phyloP scores from a whole-genome alignment of 2,329 filamentous ascomycete species.

The Curvularia sp. region DNA sequence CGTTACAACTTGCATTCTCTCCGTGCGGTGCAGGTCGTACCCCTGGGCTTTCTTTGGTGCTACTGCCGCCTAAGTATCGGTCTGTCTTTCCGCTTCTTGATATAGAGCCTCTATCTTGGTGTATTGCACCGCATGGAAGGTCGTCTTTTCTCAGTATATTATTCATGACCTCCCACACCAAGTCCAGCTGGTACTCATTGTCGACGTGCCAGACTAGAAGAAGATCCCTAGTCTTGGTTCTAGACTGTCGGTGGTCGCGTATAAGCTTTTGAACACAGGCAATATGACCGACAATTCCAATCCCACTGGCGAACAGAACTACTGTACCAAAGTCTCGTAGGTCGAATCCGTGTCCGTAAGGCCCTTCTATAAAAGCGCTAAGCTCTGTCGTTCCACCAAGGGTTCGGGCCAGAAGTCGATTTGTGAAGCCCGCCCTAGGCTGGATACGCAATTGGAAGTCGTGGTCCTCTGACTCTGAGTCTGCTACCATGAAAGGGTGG shows the following conservation, averaged over 20 bases:
- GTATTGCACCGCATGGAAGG: constrained; percentile 2
- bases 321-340: constrained; percentile 24
- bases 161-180: constrained; percentile 19
- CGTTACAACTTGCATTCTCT: constrained; percentile 19
- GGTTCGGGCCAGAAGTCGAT: not conserved
- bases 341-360: constrained; percentile 19
- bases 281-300: constrained; percentile 24
- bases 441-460: constrained; percentile 21
- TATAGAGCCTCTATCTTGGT: not conserved
- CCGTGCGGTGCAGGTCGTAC: constrained; percentile 11
- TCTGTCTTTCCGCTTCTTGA: constrained; percentile 7
- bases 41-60: constrained; percentile 6
- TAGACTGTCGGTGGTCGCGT: constrained; percentile 10
- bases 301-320: constrained; percentile 27
- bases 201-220: constrained; percentile 25
- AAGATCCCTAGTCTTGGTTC: constrained; percentile 25
- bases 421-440: constrained; percentile 22
- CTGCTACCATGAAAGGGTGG: constrained; percentile 23
- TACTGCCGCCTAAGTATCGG: constrained; percentile 7
- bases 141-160: constrained; percentile 12
- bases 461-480: not conserved
- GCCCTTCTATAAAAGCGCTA: constrained; percentile 19
- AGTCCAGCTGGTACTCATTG: constrained; percentile 13
- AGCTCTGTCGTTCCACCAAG: constrained; percentile 6
- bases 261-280: constrained; percentile 23